Percentiles rank a stretch among this genome's conserved stretches.
Conservation (phyloP, 345 rosid genomes). For the Euphorbia lathyris region DNA sequence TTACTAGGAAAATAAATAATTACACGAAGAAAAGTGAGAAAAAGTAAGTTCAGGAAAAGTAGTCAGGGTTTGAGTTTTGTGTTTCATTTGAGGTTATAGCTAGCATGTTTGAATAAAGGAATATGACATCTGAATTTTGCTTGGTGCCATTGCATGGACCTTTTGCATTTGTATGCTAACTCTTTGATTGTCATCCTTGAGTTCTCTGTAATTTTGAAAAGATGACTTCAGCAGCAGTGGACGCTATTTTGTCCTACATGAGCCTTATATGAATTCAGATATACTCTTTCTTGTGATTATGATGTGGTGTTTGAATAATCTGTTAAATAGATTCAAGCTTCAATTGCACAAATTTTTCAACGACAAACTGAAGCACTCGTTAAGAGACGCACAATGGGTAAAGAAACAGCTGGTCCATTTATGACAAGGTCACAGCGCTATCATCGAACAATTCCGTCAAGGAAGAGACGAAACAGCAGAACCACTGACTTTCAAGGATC, state of each 20-base stretch:
- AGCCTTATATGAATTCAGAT: slow-evolving; percentile 4
- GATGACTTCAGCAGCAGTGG: not conserved
- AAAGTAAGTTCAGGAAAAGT: slow-evolving; percentile 7
- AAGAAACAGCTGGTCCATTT: slow-evolving; percentile 42
- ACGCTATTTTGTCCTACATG: not conserved
- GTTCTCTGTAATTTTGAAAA: not conserved
- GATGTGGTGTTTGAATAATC: slow-evolving; percentile 12
- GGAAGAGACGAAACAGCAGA: slow-evolving; percentile 56
- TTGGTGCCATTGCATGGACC: slow-evolving; percentile 1
- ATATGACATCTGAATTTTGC: not conserved
- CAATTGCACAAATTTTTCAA: slow-evolving; percentile 80
- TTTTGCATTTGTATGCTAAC: not conserved
- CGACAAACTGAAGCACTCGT: slow-evolving; percentile 75
- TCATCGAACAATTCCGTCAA: slow-evolving; percentile 41
- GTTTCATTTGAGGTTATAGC: not conserved
- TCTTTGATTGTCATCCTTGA: not conserved
- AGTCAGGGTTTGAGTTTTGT: slow-evolving; percentile 4
- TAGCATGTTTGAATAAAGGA: slow-evolving; percentile 3
- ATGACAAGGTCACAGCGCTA: slow-evolving; percentile 51
- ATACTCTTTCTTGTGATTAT: not conserved
- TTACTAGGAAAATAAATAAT: not conserved
- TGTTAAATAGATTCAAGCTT: slow-evolving; percentile 75
- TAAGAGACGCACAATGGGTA: slow-evolving; percentile 55
- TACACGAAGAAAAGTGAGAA: not conserved
- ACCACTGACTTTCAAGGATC: slow-evolving; percentile 53